These are phyloP conservation scores for Mortierella sp. DNA, from an alignment of 371 early-diverging fungal species.

Conservation along the genomic window DNA sequence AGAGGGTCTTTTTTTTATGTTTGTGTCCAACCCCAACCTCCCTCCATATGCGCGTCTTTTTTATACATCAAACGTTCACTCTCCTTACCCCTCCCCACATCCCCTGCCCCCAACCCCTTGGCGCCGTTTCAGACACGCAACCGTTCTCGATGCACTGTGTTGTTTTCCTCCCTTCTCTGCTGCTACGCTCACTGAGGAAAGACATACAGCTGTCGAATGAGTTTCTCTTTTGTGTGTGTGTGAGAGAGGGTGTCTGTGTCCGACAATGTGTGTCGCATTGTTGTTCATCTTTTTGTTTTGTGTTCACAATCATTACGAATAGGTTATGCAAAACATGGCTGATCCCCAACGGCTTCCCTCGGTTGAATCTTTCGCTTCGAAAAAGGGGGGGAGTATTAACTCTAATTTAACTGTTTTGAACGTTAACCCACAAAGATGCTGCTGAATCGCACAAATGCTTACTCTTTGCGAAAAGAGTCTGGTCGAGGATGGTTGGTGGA, in stretches of 20 bases:
- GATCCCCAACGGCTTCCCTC: too few species aligned
- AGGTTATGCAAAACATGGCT: too few species aligned
- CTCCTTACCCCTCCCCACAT: not conserved
- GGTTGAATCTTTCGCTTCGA: too few species aligned
- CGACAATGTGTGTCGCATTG: not conserved
- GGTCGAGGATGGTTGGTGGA: too few species aligned
- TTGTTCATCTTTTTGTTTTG: not conserved
- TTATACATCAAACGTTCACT: not conserved
- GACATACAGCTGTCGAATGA: not conserved
- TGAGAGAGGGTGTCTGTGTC: not conserved
- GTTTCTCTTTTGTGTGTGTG: not conserved
- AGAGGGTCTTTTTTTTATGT: not conserved
- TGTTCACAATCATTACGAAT: too few species aligned
- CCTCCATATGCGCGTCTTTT: not conserved
- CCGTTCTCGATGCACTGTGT: not conserved
- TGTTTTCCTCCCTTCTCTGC: not conserved
- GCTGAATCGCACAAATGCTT: too few species aligned
- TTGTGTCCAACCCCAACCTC: too few species aligned
- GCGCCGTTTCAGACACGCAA: conserved; percentile 2
- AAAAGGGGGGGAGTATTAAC: too few species aligned
- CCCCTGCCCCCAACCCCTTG: not conserved
- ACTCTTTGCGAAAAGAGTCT: too few species aligned
- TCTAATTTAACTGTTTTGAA: too few species aligned
- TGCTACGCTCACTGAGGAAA: not conserved
- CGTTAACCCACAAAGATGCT: too few species aligned